Conservation (phyloP, 257 asterid genomes). For the Marsdenia floribunda region DNA sequence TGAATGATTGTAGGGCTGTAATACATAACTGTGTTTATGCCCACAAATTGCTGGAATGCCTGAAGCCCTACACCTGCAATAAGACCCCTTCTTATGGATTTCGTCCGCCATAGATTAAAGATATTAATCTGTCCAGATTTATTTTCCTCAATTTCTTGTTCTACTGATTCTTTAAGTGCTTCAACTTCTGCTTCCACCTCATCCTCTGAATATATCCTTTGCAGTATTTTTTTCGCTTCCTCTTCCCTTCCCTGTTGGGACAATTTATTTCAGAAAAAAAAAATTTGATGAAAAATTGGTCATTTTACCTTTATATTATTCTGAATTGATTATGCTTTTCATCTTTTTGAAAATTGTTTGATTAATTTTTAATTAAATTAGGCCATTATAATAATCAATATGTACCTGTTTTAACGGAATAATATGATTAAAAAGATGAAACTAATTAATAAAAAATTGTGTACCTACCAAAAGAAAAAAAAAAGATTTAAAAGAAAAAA, state of each 20-base stretch:
- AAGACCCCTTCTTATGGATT: constrained; percentile 11
- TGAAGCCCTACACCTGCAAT: constrained; percentile 1
- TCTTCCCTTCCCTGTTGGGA: constrained; percentile 42
- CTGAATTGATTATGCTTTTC: not conserved
- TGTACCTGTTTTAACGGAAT: too few species aligned
- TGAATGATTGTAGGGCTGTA: constrained; percentile 83
- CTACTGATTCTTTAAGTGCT: constrained; percentile 57
- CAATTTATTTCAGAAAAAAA: not conserved
- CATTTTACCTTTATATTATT: not conserved
- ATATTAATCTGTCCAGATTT: not conserved
- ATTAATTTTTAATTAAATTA: too few species aligned
- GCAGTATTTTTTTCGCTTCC: constrained; percentile 66
- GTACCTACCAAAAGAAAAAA: too few species aligned
- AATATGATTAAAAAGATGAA: too few species aligned
- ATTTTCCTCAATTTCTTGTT: constrained; percentile 8
- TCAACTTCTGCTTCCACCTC: constrained; percentile 63
- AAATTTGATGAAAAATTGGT: not conserved
- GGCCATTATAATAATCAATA: too few species aligned
- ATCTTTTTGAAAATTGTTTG: too few species aligned
- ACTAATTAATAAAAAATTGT: too few species aligned
- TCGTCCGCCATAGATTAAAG: not conserved
- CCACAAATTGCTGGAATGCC: constrained; percentile 33
- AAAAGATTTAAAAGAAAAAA: not conserved
- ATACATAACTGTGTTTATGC: constrained; percentile 87
- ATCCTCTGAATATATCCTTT: constrained; percentile 59